Base-by-base conservation (phyloP, 75 land plant genomes). In the Picea glauca region DNA sequence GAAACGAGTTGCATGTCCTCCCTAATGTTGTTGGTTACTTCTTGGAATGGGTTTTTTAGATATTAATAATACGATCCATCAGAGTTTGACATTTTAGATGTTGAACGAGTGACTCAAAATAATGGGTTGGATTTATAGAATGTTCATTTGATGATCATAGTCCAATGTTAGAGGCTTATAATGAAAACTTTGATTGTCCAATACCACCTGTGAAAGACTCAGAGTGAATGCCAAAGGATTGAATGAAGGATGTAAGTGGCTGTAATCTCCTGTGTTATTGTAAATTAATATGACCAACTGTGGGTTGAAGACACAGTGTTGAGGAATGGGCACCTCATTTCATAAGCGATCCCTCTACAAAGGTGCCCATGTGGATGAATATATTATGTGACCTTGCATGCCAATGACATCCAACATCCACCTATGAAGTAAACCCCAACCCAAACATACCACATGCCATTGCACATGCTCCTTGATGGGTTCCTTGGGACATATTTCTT, bases 31-130 rank as follows among this genome's bases (percentile, higher is more conserved):
- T 26, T 26, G 26, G 26, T 26, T 26, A 26, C 26, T 26, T 26
- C 26, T 26, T 26, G 26, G 26, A 26, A 26, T 26, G 26, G 26
- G 26, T 26, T 26, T 26, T 26, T 26, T 26, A 26, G 26, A 26
- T 26, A 26, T 26, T 26, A 26, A 26, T 26, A 94, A 21, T 97
- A 91, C 83, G 93, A 87, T 60, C 99, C 99, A 13, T 82, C 92
- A 15, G 90, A 93, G 78, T 20, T 54, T 64, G 99, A 97, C 81
- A 88, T 97, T 50, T 78, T 97, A 58, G 84, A 85, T 85, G 93
- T 93, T 9, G 99, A 97, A 68, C 92, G 98, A 66, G 87, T 96
- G 30, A 90, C 92, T 72, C 87, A 90, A 76, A 88, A 91, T 31
- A 93, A 96, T 80, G 99, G 99, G 46, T 84, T 94, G 74, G 87